Evolutionary conservation across 2,329 filamentous ascomycete genomes (phyloP), one percentile per base, ranked within the genome.

Genomic region (Pseudocercospora fijiensis): DNA sequence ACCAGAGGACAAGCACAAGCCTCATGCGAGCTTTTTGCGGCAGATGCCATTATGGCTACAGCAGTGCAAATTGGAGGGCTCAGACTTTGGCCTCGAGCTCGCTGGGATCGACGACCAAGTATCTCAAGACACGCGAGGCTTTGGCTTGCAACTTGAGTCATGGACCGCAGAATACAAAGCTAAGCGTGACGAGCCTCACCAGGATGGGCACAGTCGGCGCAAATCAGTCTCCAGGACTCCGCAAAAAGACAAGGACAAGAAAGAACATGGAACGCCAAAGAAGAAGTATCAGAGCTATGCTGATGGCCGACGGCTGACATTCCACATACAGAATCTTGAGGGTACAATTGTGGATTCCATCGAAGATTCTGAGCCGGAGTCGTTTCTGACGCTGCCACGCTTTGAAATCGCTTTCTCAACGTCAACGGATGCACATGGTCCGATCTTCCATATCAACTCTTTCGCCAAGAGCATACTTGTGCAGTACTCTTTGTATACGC

Each of bases 401-500:
- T 92, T 96, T 70, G 95, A 99, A 74, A 82, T 97, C 27, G 89
- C 91, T 1, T 85, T 98, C 61, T 92, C 89, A 27, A 96, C 95
- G 0, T 83, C 88, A 3, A 96, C 91, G 68, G 95, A 99, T 76
- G 86, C 86, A 28, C 91, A 96, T 72, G 94, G 93, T 0, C 90
- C 92, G 0, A 83, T 96, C 5, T 91, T 97, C 73, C 92, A 98
- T 73, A 79, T 98, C 49, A 92, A 96, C 69, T 90, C 91, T 0
- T 86, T 90, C 58, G 84, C 95, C 20, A 89, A 90, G 69, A 91
- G 90, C 5, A 79, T 99, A 1, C 86, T 91, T 65, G 73, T 96
- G 7, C 90, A 96, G 57, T 98, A 98, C 74, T 99, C 96, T 0
- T 84, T 99, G 0, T 96, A 96, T 76, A 89, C 93, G 3, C 93